These are phyloP conservation scores for Cymbomonas tetramitiformis DNA, from an alignment of 139 green algal species.

Conservation along the genomic window DNA sequence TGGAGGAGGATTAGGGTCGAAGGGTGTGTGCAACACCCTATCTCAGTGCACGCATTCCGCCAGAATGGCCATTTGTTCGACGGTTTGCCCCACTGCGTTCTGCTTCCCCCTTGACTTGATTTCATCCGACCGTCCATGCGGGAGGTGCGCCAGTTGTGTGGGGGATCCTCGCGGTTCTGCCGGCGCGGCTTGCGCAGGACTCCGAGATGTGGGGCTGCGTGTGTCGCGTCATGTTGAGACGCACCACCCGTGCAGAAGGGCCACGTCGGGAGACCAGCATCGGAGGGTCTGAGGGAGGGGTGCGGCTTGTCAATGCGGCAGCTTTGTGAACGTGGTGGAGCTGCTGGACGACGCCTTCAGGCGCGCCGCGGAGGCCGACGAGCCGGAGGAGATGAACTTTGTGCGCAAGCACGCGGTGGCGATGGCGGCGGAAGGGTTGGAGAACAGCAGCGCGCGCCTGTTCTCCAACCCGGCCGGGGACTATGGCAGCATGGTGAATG, in stretches of 20 bases:
- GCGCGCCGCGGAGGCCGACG: conserved; percentile 35
- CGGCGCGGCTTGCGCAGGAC: background rate
- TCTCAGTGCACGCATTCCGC: too few relatives aligned
- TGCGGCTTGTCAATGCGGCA: too few relatives aligned
- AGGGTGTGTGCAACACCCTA: too few relatives aligned
- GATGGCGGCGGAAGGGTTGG: conserved; percentile 41
- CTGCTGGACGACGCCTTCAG: conserved; percentile 90
- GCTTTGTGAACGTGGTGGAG: conserved; percentile 59
- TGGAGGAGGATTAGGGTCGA: too few relatives aligned
- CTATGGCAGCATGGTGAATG: conserved; percentile 96
- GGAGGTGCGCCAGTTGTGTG: too few relatives aligned
- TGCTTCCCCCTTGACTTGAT: too few relatives aligned
- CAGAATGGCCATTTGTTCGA: too few relatives aligned
- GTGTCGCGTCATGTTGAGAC: background rate
- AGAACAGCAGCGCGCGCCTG: conserved; percentile 49
- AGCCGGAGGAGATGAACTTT: conserved; percentile 74
- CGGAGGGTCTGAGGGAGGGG: too few relatives aligned
- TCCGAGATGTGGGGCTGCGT: background rate
- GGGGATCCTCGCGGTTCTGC: too few relatives aligned
- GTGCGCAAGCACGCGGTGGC: conserved; percentile 71
- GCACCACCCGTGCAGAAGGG: background rate
- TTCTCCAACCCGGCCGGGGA: conserved; percentile 86
- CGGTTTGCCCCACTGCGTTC: too few relatives aligned
- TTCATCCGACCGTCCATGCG: too few relatives aligned
- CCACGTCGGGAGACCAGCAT: too few relatives aligned